Conservation (phyloP, 345 rosid genomes). For the Laguncularia racemosa region DNA sequence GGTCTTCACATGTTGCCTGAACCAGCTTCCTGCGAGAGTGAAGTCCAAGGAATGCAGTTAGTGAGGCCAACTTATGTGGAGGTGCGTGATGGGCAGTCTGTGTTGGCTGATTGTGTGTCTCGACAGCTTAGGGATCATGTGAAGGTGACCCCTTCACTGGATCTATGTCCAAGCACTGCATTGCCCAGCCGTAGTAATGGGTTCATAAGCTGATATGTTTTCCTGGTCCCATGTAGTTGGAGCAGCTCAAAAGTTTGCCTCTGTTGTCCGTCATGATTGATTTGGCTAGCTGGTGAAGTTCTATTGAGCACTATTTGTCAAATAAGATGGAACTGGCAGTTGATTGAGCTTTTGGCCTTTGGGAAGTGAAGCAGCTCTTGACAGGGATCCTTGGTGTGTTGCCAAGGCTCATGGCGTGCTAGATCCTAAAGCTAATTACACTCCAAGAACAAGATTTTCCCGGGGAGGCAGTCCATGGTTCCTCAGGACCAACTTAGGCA, state of each 20-base stretch:
- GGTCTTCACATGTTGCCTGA: constrained; percentile 38
- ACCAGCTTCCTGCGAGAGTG: constrained; percentile 23
- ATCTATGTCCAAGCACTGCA: constrained; percentile 37
- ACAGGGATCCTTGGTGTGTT: too few relatives aligned
- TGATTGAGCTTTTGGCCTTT: too few relatives aligned
- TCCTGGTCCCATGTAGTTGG: background rate
- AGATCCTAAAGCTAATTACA: too few relatives aligned
- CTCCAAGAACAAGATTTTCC: too few relatives aligned
- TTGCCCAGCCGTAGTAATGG: constrained; percentile 26
- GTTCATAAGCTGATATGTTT: background rate
- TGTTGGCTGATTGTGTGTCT: constrained; percentile 50
- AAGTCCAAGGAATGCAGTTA: constrained; percentile 29
- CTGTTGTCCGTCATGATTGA: background rate
- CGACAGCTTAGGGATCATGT: constrained; percentile 46
- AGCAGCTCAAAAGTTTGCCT: background rate
- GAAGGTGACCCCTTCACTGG: constrained; percentile 30
- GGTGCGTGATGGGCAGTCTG: constrained; percentile 37
- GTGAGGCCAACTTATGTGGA: constrained; percentile 27
- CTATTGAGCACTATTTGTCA: too few relatives aligned
- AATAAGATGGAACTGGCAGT: too few relatives aligned
- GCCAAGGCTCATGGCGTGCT: too few relatives aligned
- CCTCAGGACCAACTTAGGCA: too few relatives aligned
- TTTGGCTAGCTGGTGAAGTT: too few relatives aligned
- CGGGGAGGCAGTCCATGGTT: too few relatives aligned
- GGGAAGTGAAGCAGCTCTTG: too few relatives aligned